Evolutionary conservation across 257 asterid genomes (phyloP).

Genomic region (Echium plantagineum): DNA sequence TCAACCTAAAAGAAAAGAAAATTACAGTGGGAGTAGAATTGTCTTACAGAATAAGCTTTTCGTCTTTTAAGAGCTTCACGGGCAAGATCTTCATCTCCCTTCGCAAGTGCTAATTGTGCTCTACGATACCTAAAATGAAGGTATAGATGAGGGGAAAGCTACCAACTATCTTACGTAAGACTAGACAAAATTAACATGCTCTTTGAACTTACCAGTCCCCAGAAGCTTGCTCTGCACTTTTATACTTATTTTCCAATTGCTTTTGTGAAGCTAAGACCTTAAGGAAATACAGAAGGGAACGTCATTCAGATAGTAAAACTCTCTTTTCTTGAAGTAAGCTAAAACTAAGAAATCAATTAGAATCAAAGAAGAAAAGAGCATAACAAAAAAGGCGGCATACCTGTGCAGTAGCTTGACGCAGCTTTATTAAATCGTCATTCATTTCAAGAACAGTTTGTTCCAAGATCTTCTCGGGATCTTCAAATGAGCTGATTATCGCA

Average conservation of each 20-base stretch:
- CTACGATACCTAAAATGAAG: conserved; percentile 96
- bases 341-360: neutral
- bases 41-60: conserved; percentile 77
- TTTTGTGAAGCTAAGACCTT: conserved; percentile 95
- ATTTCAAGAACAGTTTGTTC: conserved; percentile 89
- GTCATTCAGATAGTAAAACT: neutral
- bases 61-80: conserved; percentile 97
- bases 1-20: neutral
- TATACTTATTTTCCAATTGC: conserved; percentile 82
- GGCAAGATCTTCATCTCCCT: conserved; percentile 97
- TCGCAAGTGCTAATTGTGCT: conserved; percentile 90
- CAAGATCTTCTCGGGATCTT: conserved; percentile 94
- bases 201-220: conserved; percentile 68
- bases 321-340: neutral
- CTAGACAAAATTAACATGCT: conserved; percentile 6
- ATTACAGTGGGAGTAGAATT: neutral
- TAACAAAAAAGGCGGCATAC: conserved; percentile 26
- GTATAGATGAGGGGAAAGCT: conserved; percentile 10
- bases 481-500: conserved; percentile 79
- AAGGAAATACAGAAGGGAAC: conserved; percentile 8
- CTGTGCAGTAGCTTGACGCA: conserved; percentile 99
- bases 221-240: conserved; percentile 84
- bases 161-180: conserved; percentile 7
- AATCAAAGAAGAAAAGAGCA: neutral
- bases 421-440: conserved; percentile 80